phyloP scores from a whole-genome alignment of 768 basidiomycete genomes.

The Pisolithus albus region DNA sequence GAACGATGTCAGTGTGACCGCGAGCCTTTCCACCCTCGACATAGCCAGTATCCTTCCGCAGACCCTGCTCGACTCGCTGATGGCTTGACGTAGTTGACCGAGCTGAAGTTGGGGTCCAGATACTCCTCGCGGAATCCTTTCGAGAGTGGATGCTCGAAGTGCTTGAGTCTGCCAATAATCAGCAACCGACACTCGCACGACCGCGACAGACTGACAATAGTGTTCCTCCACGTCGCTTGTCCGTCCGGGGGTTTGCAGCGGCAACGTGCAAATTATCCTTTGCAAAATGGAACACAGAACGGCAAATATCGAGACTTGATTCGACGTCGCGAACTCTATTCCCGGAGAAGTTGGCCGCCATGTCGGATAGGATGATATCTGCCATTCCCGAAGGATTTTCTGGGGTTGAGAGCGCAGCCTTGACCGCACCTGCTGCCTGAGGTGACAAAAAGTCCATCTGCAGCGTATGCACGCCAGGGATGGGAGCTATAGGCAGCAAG shows the following conservation, averaged over 20 bases:
- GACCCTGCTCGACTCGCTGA: slow-evolving; percentile 72
- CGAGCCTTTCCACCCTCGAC: slow-evolving; percentile 56
- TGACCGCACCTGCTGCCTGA: slow-evolving; percentile 40
- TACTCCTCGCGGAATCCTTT: slow-evolving; percentile 54
- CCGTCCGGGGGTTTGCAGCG: slow-evolving; percentile 36
- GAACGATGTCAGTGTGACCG: background rate
- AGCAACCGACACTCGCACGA: background rate
- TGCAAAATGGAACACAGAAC: slow-evolving; percentile 67
- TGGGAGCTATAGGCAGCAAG: slow-evolving; percentile 61
- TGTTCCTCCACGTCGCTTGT: slow-evolving; percentile 33
- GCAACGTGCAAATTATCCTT: slow-evolving; percentile 43
- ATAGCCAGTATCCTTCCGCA: slow-evolving; percentile 82
- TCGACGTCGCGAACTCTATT: slow-evolving; percentile 59
- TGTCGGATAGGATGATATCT: slow-evolving; percentile 83
- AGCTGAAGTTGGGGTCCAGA: slow-evolving; percentile 57
- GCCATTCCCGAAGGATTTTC: slow-evolving; percentile 39
- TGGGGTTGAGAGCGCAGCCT: slow-evolving; percentile 27
- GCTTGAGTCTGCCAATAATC: slow-evolving; percentile 59
- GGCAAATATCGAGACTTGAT: slow-evolving; percentile 64
- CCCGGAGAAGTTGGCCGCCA: slow-evolving; percentile 82
- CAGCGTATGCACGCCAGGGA: slow-evolving; percentile 67
- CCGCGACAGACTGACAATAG: slow-evolving; percentile 45
- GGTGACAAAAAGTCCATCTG: slow-evolving; percentile 73
- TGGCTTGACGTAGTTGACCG: slow-evolving; percentile 72
- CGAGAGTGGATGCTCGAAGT: slow-evolving; percentile 71